Evolutionary conservation across 2,329 filamentous ascomycete genomes (phyloP).

Genomic region (Alternaria arbusti): DNA sequence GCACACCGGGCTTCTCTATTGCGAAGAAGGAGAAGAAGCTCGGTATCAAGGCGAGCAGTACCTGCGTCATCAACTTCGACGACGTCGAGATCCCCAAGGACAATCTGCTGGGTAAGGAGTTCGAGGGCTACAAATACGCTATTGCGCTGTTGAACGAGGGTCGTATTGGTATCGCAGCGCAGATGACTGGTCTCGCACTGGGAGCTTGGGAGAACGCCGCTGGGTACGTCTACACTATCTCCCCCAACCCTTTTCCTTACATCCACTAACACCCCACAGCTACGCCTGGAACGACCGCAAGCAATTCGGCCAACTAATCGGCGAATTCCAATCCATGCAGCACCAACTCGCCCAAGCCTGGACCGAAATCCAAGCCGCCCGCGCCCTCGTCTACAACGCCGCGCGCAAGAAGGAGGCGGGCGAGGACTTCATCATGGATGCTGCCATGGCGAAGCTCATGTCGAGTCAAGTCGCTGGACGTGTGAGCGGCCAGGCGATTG

Average conservation of each 20-base stretch:
- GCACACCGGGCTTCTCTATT: constrained; percentile 85
- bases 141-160: constrained; percentile 95
- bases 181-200: constrained; percentile 96
- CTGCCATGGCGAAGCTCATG: constrained; percentile 97
- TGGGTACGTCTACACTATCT: constrained; percentile 56
- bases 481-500: constrained; percentile 84
- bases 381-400: constrained; percentile 93
- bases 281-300: constrained; percentile 99
- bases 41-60: constrained; percentile 93
- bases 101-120: constrained; percentile 86
- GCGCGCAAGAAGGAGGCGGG: constrained; percentile 98
- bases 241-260: too few species aligned
- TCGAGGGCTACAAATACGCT: constrained; percentile 97
- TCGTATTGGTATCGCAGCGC: constrained; percentile 94
- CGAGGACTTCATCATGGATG: constrained; percentile 91
- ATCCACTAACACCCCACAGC: constrained; percentile 46
- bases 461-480: constrained; percentile 89
- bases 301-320: constrained; percentile 92
- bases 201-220: constrained; percentile 96
- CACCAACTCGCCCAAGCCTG: constrained; percentile 97
- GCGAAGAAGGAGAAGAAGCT: constrained; percentile 99
- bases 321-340: constrained; percentile 99
- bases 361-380: constrained; percentile 88
- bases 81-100: constrained; percentile 89
- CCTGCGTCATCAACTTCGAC: constrained; percentile 96